Conservation (phyloP, 1,284 basidiomycete genomes). For the Athelia psychrophila region DNA sequence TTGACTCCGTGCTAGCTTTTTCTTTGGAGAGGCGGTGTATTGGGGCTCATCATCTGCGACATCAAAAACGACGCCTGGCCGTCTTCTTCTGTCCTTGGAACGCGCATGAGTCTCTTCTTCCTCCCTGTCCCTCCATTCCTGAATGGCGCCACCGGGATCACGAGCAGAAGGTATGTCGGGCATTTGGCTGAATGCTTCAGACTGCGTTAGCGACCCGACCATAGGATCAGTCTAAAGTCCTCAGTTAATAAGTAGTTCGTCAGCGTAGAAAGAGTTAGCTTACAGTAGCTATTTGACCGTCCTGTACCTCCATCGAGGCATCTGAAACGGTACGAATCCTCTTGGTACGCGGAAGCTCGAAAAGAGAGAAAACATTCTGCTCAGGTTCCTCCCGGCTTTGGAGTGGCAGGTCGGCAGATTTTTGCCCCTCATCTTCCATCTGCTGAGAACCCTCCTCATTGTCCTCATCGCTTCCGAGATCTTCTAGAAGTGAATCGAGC, state of each 20-base stretch:
- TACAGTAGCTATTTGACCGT: constrained; percentile 62
- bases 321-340: constrained; percentile 67
- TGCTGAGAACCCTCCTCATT: too few relatives aligned
- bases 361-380: constrained; percentile 54
- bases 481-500: too few relatives aligned
- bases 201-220: constrained; percentile 71
- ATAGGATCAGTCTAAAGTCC: constrained; percentile 58
- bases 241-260: constrained; percentile 11
- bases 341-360: constrained; percentile 56
- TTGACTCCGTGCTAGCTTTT: not conserved
- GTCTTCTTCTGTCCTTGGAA: constrained; percentile 45
- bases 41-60: constrained; percentile 41
- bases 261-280: constrained; percentile 34
- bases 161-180: constrained; percentile 57
- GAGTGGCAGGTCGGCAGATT: constrained; percentile 4
- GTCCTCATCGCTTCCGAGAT: too few relatives aligned
- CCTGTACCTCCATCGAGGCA: constrained; percentile 69
- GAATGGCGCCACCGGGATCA: constrained; percentile 59
- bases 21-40: not conserved
- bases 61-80: constrained; percentile 72
- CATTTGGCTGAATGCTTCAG: constrained; percentile 52
- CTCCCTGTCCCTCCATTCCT: constrained; percentile 61
- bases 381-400: constrained; percentile 35
- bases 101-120: constrained; percentile 36
- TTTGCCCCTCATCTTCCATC: too few relatives aligned